phyloP scores from a whole-genome alignment of 2,329 filamentous ascomycete species.

The Orbilia brochopaga region DNA sequence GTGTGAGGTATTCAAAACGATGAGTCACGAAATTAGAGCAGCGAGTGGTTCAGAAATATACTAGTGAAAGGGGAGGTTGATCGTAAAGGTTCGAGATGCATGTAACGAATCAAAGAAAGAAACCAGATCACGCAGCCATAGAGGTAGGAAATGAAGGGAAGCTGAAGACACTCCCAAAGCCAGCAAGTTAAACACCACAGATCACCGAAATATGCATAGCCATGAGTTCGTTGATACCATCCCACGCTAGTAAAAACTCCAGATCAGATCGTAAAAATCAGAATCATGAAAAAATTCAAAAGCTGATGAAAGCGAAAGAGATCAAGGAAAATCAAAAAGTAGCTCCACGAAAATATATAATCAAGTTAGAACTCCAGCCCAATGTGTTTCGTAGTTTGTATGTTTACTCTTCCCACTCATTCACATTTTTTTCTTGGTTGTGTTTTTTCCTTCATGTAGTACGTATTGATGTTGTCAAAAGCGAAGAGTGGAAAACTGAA shows the following conservation, averaged over 20 bases:
- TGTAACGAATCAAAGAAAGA: not conserved
- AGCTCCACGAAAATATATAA: slow-evolving; percentile 48
- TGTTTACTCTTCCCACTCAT: slow-evolving; percentile 35
- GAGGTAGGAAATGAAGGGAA: not conserved
- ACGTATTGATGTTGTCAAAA: slow-evolving; percentile 10
- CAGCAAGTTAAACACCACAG: slow-evolving; percentile 36
- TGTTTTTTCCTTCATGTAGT: slow-evolving; percentile 8
- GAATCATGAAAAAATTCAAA: slow-evolving; percentile 42
- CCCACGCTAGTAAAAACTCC: slow-evolving; percentile 37
- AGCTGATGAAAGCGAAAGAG: slow-evolving; percentile 27
- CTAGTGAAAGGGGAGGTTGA: not conserved
- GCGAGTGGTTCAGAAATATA: not conserved
- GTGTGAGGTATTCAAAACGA: not conserved
- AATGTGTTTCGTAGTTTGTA: slow-evolving; percentile 49
- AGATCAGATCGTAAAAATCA: slow-evolving; percentile 22
- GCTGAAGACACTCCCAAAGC: slow-evolving; percentile 23
- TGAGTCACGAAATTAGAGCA: not conserved
- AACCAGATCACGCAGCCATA: not conserved
- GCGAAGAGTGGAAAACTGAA: slow-evolving; percentile 46
- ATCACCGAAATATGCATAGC: slow-evolving; percentile 44
- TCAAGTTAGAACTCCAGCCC: slow-evolving; percentile 48
- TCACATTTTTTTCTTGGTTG: slow-evolving; percentile 36
- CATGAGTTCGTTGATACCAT: slow-evolving; percentile 27
- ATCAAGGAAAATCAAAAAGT: slow-evolving; percentile 47
- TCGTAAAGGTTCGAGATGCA: not conserved